phyloP scores from a whole-genome alignment of 2,329 filamentous ascomycete genomes.

The Stemphylium beticola region DNA sequence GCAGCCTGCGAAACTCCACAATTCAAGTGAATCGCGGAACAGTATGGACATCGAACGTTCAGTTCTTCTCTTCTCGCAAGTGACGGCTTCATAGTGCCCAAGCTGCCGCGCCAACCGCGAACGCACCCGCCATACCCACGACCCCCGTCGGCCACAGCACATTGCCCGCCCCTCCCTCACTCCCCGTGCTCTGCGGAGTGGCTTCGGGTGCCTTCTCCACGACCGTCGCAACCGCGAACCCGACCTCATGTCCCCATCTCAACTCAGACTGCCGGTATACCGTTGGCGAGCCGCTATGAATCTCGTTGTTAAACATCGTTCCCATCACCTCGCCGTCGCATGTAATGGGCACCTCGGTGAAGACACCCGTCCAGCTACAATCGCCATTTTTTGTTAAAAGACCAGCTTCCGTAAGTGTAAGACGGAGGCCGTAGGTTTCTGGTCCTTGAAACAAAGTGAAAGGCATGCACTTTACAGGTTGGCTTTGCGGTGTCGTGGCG shows the following conservation, averaged over 20 bases:
- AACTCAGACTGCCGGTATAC: slow-evolving; percentile 1
- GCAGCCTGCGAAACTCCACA: too few species aligned
- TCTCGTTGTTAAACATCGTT: not conserved
- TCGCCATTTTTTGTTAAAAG: slow-evolving; percentile 2
- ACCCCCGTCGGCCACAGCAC: not conserved
- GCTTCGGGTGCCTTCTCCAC: not conserved
- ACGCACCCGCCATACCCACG: slow-evolving; percentile 1
- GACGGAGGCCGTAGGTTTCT: slow-evolving; percentile 6
- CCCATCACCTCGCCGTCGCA: slow-evolving; percentile 1
- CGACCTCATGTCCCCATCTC: not conserved
- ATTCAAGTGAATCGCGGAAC: too few species aligned
- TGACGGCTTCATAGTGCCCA: slow-evolving; percentile 4
- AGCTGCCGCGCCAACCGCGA: slow-evolving; percentile 5
- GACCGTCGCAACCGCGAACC: slow-evolving; percentile 13
- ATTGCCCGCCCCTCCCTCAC: not conserved
- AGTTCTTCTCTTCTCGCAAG: not conserved
- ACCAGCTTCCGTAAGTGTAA: not conserved
- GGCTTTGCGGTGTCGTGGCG: slow-evolving; percentile 33
- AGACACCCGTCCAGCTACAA: slow-evolving; percentile 10
- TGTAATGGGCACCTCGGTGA: slow-evolving; percentile 7
- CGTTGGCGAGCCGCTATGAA: not conserved
- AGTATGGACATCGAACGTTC: too few species aligned
- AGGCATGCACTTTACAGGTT: not conserved
- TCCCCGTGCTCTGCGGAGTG: not conserved
- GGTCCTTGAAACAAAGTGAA: slow-evolving; percentile 12